Evolutionary conservation across 2,329 filamentous ascomycete species (phyloP).

Genomic region (Thelonectria olida): DNA sequence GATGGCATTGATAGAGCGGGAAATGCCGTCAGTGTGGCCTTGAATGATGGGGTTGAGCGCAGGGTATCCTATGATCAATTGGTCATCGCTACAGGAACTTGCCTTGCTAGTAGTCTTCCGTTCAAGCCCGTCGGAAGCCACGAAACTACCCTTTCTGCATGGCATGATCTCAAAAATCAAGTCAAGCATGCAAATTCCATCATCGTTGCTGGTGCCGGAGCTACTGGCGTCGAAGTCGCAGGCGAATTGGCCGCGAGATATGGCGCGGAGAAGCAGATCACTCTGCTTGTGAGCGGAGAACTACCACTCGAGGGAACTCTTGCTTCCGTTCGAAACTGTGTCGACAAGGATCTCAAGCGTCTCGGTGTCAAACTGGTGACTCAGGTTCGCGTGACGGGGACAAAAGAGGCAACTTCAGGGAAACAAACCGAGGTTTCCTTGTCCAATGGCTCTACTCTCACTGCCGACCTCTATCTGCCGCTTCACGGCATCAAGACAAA

Average conservation of each 20-base stretch:
- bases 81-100: slow-evolving; percentile 63
- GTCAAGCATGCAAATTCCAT: slow-evolving; percentile 43
- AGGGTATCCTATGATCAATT: slow-evolving; percentile 59
- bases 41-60: slow-evolving; percentile 41
- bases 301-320: slow-evolving; percentile 29
- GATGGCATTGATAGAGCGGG: slow-evolving; percentile 44
- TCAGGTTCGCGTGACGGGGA: slow-evolving; percentile 44
- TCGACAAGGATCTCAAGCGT: slow-evolving; percentile 35
- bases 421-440: slow-evolving; percentile 39
- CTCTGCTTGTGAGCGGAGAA: slow-evolving; percentile 34
- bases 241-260: slow-evolving; percentile 49
- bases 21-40: slow-evolving; percentile 49
- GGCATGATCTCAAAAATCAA: slow-evolving; percentile 43
- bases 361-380: slow-evolving; percentile 43
- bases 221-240: slow-evolving; percentile 50
- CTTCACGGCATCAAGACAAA: slow-evolving; percentile 55
- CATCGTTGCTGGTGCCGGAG: slow-evolving; percentile 49
- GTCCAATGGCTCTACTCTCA: slow-evolving; percentile 42
- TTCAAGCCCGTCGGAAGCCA: slow-evolving; percentile 59
- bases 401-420: slow-evolving; percentile 7
- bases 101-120: slow-evolving; percentile 50
- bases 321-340: slow-evolving; percentile 43
- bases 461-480: slow-evolving; percentile 54
- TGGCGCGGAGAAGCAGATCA: slow-evolving; percentile 40
- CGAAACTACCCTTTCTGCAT: slow-evolving; percentile 50